Evolutionary conservation across 164 flowering plant genomes (phyloP).

Genomic region (Sextonia rubra): DNA sequence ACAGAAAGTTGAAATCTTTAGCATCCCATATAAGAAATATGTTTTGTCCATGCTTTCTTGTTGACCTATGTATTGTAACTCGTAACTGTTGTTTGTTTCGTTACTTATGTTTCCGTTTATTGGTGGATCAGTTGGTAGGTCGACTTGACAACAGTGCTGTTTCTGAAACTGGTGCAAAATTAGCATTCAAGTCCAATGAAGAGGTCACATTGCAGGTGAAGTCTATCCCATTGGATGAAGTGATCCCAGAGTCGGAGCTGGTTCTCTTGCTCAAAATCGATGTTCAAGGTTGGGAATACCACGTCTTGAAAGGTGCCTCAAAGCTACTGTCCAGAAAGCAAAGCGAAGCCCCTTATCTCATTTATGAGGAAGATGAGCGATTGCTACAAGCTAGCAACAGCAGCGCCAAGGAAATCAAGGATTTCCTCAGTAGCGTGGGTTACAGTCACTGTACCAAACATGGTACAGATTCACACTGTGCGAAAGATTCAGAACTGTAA

Average conservation of each 20-base stretch:
- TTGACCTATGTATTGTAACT: too few species aligned
- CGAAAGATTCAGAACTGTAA: slow-evolving; percentile 29
- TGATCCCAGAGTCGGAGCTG: slow-evolving; percentile 61
- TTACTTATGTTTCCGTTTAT: neutral
- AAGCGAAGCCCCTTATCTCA: slow-evolving; percentile 79
- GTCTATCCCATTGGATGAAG: slow-evolving; percentile 77
- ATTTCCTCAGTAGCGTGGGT: slow-evolving; percentile 66
- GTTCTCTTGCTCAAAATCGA: slow-evolving; percentile 84
- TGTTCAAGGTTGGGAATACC: slow-evolving; percentile 99
- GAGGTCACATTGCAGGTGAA: slow-evolving; percentile 75
- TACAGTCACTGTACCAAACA: slow-evolving; percentile 69
- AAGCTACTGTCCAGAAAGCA: slow-evolving; percentile 71
- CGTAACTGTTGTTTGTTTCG: neutral
- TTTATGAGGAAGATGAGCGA: slow-evolving; percentile 92
- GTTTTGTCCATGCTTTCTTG: too few species aligned
- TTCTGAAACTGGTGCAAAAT: slow-evolving; percentile 83
- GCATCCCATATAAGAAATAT: too few species aligned
- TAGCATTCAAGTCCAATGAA: slow-evolving; percentile 94
- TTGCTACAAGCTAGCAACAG: slow-evolving; percentile 88
- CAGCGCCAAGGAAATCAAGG: slow-evolving; percentile 67
- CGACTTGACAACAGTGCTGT: slow-evolving; percentile 97
- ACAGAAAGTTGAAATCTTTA: too few species aligned
- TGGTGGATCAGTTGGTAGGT: slow-evolving; percentile 70
- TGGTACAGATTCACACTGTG: slow-evolving; percentile 97
- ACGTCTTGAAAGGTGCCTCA: slow-evolving; percentile 81